A percentile compares a stretch with the other conserved stretches of the same genome.
Evolutionary conservation across 2,329 filamentous ascomycete genomes (phyloP).

Genomic region (Diaporthe amygdali): DNA sequence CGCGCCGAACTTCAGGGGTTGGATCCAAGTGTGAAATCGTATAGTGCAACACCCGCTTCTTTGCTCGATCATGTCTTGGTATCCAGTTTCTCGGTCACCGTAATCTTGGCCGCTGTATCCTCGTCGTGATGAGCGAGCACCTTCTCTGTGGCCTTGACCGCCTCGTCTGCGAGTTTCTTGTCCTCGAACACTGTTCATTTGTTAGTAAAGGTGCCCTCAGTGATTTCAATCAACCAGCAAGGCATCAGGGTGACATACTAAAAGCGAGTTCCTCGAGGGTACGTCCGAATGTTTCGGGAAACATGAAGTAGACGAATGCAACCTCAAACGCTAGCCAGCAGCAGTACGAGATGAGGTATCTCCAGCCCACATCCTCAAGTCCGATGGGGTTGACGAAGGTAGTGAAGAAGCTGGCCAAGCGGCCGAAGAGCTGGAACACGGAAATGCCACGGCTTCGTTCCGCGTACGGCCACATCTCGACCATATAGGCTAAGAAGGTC

Average conservation of each 20-base stretch:
- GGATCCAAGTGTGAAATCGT: too few relatives aligned
- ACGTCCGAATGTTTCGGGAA: slow-evolving; percentile 34
- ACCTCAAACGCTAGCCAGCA: slow-evolving; percentile 37
- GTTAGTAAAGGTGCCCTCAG: neutral
- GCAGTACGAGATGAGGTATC: slow-evolving; percentile 37
- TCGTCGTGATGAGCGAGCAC: slow-evolving; percentile 17
- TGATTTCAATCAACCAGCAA: neutral
- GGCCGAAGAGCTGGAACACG: slow-evolving; percentile 39
- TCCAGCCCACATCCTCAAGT: slow-evolving; percentile 36
- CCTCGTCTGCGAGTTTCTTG: slow-evolving; percentile 22
- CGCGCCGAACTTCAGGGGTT: neutral
- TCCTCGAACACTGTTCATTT: slow-evolving; percentile 16
- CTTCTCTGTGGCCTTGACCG: slow-evolving; percentile 19
- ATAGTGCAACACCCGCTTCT: too few relatives aligned
- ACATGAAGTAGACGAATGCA: slow-evolving; percentile 33
- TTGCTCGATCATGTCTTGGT: neutral
- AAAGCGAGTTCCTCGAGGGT: slow-evolving; percentile 36
- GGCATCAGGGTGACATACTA: slow-evolving; percentile 24
- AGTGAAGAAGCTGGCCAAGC: slow-evolving; percentile 36
- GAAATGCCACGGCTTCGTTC: slow-evolving; percentile 38
- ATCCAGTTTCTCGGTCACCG: slow-evolving; percentile 1
- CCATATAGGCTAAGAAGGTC: slow-evolving; percentile 33
- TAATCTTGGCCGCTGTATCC: neutral
- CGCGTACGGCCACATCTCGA: slow-evolving; percentile 38
- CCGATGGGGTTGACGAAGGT: slow-evolving; percentile 39